Conservation (phyloP, 352 stramenopile genomes). For the Pythium sp. region DNA sequence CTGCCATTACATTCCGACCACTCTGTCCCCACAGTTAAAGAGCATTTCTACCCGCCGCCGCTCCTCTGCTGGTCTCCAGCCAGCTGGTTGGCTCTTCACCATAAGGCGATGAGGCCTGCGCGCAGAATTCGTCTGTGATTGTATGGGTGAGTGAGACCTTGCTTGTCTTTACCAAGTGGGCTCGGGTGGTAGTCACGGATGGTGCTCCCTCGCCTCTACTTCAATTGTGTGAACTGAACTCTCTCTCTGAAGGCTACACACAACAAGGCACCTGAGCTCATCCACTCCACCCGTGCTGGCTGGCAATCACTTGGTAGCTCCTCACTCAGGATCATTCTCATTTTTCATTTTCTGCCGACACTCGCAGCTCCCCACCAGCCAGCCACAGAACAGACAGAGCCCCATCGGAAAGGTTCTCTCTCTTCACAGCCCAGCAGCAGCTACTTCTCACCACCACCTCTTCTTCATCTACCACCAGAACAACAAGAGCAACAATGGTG, state of each 20-base stretch:
- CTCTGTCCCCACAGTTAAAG: not conserved
- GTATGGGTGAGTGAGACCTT: not conserved
- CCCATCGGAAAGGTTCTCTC: conserved; percentile 8
- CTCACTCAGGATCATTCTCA: not conserved
- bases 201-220: not conserved
- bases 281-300: not conserved
- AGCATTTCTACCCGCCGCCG: not conserved
- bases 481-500: conserved; percentile 12
- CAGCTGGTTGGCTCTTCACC: not conserved
- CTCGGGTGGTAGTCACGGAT: not conserved
- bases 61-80: not conserved
- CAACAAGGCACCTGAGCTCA: not conserved
- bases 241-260: not conserved
- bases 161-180: not conserved
- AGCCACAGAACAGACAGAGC: conserved; percentile 2
- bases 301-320: not conserved
- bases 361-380: conserved; percentile 4
- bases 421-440: conserved; percentile 1
- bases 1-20: not conserved
- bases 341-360: conserved; percentile 13
- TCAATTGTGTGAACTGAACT: not conserved
- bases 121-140: not conserved
- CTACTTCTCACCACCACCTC: not conserved
- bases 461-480: not conserved
- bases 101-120: not conserved